phyloP scores from a whole-genome alignment of 164 flowering plant genomes.

The Euptelea pleiosperma region DNA sequence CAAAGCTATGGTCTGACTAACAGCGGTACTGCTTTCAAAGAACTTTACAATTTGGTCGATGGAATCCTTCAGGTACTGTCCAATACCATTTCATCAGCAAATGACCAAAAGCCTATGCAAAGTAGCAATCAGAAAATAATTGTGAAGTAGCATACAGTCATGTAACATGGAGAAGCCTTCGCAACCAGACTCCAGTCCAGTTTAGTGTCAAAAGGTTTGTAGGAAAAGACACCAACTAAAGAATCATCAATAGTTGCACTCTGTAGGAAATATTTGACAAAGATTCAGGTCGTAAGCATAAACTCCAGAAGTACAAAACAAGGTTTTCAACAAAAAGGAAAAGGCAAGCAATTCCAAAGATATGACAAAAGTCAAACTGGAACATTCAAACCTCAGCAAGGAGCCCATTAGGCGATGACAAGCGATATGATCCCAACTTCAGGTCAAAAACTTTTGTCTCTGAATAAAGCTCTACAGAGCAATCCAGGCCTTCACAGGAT shows the following conservation, averaged over 20 bases:
- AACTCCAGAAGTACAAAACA: not conserved
- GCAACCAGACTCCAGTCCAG: conserved; percentile 94
- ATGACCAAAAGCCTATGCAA: conserved; percentile 10
- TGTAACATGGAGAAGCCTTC: conserved; percentile 96
- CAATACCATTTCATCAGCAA: conserved; percentile 19
- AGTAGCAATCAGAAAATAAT: conserved; percentile 1
- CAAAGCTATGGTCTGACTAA: conserved; percentile 83
- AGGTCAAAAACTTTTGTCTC: conserved; percentile 81
- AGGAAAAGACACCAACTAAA: conserved; percentile 70
- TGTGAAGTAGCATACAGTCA: conserved; percentile 60
- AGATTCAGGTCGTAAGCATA: conserved; percentile 1
- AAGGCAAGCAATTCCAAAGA: not conserved
- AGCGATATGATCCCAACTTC: conserved; percentile 78
- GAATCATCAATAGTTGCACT: conserved; percentile 78
- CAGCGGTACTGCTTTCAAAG: conserved; percentile 69
- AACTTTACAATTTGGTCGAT: conserved; percentile 69
- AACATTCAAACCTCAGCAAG: conserved; percentile 71
- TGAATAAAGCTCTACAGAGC: conserved; percentile 66
- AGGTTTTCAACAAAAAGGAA: not conserved
- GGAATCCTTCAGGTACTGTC: conserved; percentile 89
- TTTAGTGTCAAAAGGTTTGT: conserved; percentile 83
- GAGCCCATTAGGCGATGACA: conserved; percentile 86
- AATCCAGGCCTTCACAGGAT: conserved; percentile 80
- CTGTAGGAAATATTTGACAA: conserved; percentile 43
- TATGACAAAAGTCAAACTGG: not conserved